Evolutionary conservation across 495 filamentous ascomycete genomes (phyloP).

Genomic region (Lentithecium fluviatile): DNA sequence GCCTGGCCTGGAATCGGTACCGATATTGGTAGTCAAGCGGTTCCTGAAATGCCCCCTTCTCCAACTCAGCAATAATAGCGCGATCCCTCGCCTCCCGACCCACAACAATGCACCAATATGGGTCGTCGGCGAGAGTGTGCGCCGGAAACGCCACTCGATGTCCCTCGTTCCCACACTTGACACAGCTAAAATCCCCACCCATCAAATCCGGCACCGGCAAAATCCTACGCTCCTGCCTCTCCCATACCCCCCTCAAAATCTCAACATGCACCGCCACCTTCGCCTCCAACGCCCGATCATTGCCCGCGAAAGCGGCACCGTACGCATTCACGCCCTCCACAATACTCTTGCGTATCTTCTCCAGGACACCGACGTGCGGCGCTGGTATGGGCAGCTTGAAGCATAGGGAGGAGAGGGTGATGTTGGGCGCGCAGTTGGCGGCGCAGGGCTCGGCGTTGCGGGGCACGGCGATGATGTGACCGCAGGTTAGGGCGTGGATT

Average conservation of each 20-base stretch:
- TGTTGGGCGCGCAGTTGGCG: slow-evolving; percentile 4
- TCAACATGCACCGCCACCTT: background rate
- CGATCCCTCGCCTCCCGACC: background rate
- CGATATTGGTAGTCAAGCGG: too few species aligned
- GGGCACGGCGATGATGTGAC: slow-evolving; percentile 10
- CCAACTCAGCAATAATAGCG: background rate
- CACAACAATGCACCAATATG: background rate
- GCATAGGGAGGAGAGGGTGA: too few species aligned
- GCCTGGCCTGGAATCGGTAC: too few species aligned
- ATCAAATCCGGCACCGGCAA: background rate
- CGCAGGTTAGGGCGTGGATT: slow-evolving; percentile 15
- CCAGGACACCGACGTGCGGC: too few species aligned
- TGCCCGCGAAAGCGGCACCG: too few species aligned
- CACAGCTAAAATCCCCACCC: background rate
- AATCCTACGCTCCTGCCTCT: too few species aligned
- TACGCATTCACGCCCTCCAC: too few species aligned
- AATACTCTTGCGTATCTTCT: too few species aligned
- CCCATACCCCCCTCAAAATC: background rate
- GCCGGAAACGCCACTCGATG: background rate
- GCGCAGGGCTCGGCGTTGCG: slow-evolving; percentile 16
- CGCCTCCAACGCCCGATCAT: background rate
- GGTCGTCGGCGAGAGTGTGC: background rate
- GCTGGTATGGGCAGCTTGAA: too few species aligned
- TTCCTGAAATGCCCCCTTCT: background rate
- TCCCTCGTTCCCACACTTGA: background rate